Conservation (phyloP, 1,284 basidiomycete genomes). For the Somion occarium region DNA sequence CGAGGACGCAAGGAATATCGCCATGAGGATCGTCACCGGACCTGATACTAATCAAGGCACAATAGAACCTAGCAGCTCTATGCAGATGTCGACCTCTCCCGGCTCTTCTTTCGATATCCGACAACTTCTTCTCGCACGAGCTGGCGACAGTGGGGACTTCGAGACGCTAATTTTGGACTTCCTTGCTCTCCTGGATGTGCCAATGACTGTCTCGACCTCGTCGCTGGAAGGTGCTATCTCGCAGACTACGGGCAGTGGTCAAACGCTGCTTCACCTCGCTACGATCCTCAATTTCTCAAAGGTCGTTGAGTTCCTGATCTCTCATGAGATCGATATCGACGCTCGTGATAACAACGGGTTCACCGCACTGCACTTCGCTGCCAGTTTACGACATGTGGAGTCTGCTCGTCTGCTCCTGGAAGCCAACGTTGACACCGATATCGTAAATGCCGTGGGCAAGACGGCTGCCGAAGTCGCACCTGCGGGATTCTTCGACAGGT, state of each 20-base stretch:
- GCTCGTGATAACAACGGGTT: conserved; percentile 86
- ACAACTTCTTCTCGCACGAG: conserved; percentile 46
- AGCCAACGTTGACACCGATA: conserved; percentile 76
- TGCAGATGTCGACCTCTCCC: conserved; percentile 43
- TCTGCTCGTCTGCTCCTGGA: conserved; percentile 70
- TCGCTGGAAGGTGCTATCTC: conserved; percentile 53
- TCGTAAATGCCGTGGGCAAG: conserved; percentile 75
- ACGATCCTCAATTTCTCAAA: conserved; percentile 76
- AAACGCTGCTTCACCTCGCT: conserved; percentile 87
- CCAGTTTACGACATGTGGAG: conserved; percentile 58
- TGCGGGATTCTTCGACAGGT: conserved; percentile 50
- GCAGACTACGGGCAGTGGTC: conserved; percentile 61
- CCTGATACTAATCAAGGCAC: conserved; percentile 40
- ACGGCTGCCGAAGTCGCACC: conserved; percentile 76
- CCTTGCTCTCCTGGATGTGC: conserved; percentile 67
- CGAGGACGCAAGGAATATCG: conserved; percentile 88
- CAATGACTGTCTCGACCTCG: conserved; percentile 32
- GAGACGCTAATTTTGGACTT: conserved; percentile 79
- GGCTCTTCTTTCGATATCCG: conserved; percentile 44
- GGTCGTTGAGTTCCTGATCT: conserved; percentile 71
- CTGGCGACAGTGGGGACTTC: conserved; percentile 56
- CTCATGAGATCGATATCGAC: conserved; percentile 76
- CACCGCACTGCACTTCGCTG: conserved; percentile 88
- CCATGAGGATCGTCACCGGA: conserved; percentile 76
- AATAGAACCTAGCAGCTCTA: conserved; percentile 37